Base-by-base conservation (phyloP, 768 basidiomycete genomes). In the Trametopsis cervina region DNA sequence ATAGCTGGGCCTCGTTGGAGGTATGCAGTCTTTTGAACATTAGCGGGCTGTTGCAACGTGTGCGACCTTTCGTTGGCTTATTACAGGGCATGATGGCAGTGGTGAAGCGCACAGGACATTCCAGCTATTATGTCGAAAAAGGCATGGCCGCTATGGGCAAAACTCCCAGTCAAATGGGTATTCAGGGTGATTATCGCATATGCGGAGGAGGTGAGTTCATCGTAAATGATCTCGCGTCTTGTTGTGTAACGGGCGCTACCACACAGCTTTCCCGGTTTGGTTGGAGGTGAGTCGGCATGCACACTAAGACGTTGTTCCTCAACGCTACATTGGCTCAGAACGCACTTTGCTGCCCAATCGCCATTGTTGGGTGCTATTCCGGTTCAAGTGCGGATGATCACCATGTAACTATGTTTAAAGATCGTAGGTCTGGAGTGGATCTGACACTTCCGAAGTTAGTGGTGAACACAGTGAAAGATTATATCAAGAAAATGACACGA, bases 81-180 rank as follows among this genome's bases (percentile, higher is more conserved):
- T 2, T 20, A 20, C 50, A 63, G 61, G 59, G 83, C 36, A 89
- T 90, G 83, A 71, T 89, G 54, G 78, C 76, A 35, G 82, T 89
- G 21, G 87, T 89, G 40, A 77, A 74, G 56, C 73, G 86, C 51
- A 90, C 87, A 15, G 87, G 89, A 1, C 89, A 90, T 61, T 87
- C 86, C 6, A 88, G 83, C 55, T 90, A 73, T 63, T 91, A 91
- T 63, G 85, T 91, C 7, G 88, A 90, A 60, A 89, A 89, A 60
- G 85, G 86, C 4, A 88, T 88, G 80, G 78, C 76, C 41, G 88
- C 88, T 3, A 83, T 85, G 81, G 83, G 84, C 15, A 88, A 85
- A 66, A 81, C 80, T 4, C 74, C 83, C 33, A 78, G 78, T 55
- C 82, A 88, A 56, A 71, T 85, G 68, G 86, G 83, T 3, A 71